Base-by-base conservation (phyloP, 140 eudicot genomes). In the Stevia rebaudiana region DNA sequence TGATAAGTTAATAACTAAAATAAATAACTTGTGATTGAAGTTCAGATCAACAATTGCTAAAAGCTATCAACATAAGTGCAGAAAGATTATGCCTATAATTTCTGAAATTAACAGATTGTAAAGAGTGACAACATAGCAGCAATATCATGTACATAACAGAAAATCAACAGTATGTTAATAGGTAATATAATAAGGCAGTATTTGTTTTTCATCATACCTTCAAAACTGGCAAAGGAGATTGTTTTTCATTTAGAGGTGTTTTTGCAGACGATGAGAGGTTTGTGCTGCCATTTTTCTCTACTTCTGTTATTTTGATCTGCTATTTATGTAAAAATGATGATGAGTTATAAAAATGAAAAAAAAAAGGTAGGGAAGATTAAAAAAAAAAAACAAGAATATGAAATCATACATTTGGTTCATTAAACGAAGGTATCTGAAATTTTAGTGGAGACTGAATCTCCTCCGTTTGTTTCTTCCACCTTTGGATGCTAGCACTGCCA, bases 1-100 rank as follows among this genome's bases (percentile, higher is more conserved):
- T 91, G 68, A 49, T 49, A 65, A 17, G 68, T 74, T 61, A 63
- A 60, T 12, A 36, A 21, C n/a, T 52, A 41, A 54, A 10, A 46
- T 4, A 43, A 43, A 28, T 2, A 49, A 18, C 15, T 49, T 19
- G 56, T 9, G 30, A 13, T 7, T 49, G 56, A n/a, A 49, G 19
- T 49, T 19, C 31, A 49, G 30, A 21, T 49, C 8, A 49, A 30
- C n/a, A 49, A 19, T 49, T 6, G 25, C 56, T 49, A 49, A 5
- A 49, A 18, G 19, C 30, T 19, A 28, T 25, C 61, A 25, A 54
- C 61, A 54, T 6, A 13, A 25, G 61, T 54, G 61, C 40, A 28
- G 22, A 54, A 28, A 12, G 22, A 51, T 49, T 21, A 15, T 52
- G 35, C 35, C 17, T 22, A 22, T 3, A 9, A 17, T 22, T 22